phyloP scores from a whole-genome alignment of 2,329 filamentous ascomycete genomes.

The Aureobasidium sp. region DNA sequence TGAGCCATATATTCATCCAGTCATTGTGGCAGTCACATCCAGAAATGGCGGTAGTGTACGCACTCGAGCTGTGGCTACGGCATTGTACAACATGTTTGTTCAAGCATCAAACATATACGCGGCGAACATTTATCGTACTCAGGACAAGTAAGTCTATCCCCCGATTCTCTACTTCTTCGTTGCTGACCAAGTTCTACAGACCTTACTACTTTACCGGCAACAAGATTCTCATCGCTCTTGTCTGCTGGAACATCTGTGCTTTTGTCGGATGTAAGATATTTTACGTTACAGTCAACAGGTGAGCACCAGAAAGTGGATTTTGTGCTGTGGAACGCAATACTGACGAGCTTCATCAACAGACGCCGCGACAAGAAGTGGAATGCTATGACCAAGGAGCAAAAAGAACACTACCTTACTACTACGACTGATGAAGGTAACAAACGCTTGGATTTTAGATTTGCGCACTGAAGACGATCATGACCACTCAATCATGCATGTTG shows the following conservation, averaged over 20 bases:
- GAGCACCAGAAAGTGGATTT: neutral
- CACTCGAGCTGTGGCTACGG: slow-evolving; percentile 55
- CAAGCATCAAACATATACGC: slow-evolving; percentile 36
- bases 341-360: slow-evolving; percentile 19
- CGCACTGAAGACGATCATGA: slow-evolving; percentile 17
- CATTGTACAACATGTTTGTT: slow-evolving; percentile 52
- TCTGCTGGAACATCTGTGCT: slow-evolving; percentile 43
- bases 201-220: slow-evolving; percentile 52
- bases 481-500: neutral
- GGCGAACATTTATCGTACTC: slow-evolving; percentile 14
- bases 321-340: neutral
- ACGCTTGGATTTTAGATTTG: slow-evolving; percentile 35
- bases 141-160: slow-evolving; percentile 19
- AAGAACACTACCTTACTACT: slow-evolving; percentile 41
- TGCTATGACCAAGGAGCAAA: slow-evolving; percentile 43
- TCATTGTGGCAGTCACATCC: slow-evolving; percentile 54
- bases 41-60: slow-evolving; percentile 58
- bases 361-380: slow-evolving; percentile 42
- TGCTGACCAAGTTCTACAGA: slow-evolving; percentile 22
- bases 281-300: slow-evolving; percentile 46
- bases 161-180: slow-evolving; percentile 24
- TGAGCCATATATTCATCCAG: slow-evolving; percentile 46
- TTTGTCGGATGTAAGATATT: slow-evolving; percentile 48
- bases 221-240: slow-evolving; percentile 45
- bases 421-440: slow-evolving; percentile 35